A percentile compares a stretch with the other conserved stretches of the same genome.
These are phyloP conservation scores for Mycena sp. DNA, from an alignment of 1,284 basidiomycete species.

Conservation along the genomic window DNA sequence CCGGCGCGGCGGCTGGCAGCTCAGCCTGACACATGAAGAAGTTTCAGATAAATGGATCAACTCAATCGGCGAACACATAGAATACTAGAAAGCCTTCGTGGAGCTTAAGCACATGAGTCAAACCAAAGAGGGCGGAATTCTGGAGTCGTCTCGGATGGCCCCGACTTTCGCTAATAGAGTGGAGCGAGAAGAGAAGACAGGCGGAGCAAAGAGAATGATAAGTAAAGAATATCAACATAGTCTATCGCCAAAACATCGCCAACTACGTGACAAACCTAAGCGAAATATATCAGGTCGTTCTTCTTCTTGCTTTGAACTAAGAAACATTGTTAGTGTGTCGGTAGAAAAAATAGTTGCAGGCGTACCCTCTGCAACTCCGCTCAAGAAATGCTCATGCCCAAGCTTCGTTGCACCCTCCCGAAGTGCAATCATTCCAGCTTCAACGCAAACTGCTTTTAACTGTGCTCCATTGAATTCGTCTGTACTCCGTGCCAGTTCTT, in stretches of 20 bases:
- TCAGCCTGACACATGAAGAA: too few relatives aligned
- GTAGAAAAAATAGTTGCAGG: constrained; percentile 21
- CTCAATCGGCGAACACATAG: too few relatives aligned
- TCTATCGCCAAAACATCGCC: constrained; percentile 7
- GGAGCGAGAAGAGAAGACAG: not conserved
- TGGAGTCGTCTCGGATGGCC: too few relatives aligned
- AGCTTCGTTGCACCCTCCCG: constrained; percentile 93
- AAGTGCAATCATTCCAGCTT: constrained; percentile 98
- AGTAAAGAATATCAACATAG: not conserved
- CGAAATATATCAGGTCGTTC: constrained; percentile 92
- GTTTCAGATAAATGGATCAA: too few relatives aligned
- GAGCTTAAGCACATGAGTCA: too few relatives aligned
- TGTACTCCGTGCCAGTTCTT: constrained; percentile 89
- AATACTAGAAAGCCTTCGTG: too few relatives aligned
- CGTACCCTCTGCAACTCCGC: constrained; percentile 90
- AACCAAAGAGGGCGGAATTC: too few relatives aligned
- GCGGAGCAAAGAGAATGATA: not conserved
- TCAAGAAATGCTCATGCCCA: constrained; percentile 93
- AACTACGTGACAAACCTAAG: constrained; percentile 54
- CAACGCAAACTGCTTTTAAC: constrained; percentile 94
- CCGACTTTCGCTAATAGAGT: constrained; percentile 3
- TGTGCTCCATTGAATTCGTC: constrained; percentile 99
- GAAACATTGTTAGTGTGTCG: constrained; percentile 32
- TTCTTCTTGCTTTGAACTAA: constrained; percentile 96
- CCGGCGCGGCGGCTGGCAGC: too few relatives aligned